A percentile compares a stretch with the other conserved stretches of the same genome.
phyloP scores from a whole-genome alignment of 106 monocot species.

The Ottelia alismoides region DNA sequence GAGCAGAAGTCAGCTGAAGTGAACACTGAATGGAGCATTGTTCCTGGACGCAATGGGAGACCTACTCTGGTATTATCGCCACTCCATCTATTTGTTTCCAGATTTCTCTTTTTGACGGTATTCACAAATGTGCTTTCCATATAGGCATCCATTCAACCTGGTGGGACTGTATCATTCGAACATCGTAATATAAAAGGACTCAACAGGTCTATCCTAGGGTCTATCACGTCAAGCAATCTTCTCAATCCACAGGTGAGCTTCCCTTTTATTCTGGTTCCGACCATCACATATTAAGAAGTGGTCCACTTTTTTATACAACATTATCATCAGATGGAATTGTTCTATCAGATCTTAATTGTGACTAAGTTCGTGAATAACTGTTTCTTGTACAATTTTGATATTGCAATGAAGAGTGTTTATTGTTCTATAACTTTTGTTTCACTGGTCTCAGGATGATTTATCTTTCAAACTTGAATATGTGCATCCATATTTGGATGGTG shows the following conservation, averaged over 20 bases:
- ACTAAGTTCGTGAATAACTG: no score
- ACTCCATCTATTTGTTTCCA: no score
- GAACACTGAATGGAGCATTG: slow-evolving; percentile 91
- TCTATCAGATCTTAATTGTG: no score
- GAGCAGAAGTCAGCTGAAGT: slow-evolving; percentile 95
- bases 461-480: slow-evolving; percentile 95
- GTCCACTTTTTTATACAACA: no score
- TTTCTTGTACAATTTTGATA: no score
- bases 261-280: no score
- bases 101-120: no score
- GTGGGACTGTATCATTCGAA: slow-evolving; percentile 89
- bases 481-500: slow-evolving; percentile 94
- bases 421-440: no score
- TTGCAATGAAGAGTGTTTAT: no score
- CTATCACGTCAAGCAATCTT: slow-evolving; percentile 90
- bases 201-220: slow-evolving; percentile 83
- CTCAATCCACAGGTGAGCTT: slow-evolving; percentile 74
- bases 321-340: no score
- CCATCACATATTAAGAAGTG: no score
- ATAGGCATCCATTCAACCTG: slow-evolving; percentile 94
- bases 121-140: no score
- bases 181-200: slow-evolving; percentile 92
- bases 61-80: slow-evolving; percentile 57
- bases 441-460: slow-evolving; percentile 72
- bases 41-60: slow-evolving; percentile 75